Base-by-base conservation (phyloP, 306 rosid species). In the Acmispon strigosus region DNA sequence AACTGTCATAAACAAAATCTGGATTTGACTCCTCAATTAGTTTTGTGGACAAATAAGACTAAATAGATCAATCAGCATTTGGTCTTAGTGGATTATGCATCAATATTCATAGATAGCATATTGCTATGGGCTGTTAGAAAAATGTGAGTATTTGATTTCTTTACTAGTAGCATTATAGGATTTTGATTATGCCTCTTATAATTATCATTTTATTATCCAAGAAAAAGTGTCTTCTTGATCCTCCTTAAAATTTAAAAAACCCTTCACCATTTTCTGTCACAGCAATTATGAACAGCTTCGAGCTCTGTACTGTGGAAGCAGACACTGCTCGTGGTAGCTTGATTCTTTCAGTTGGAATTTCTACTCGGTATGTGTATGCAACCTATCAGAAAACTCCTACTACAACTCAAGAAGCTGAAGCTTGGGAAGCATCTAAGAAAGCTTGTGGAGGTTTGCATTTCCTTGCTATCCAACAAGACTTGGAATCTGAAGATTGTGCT, bases 401-500 rank as follows among this genome's bases (percentile, higher is more conserved):
- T 39, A 75, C 99, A 61, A 87, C 86, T 9, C 83, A 49, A 16
- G 99, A 94, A 84, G 92, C 97, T 10, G 96, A 91, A 77, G 97
- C 96, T 8, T 94, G 99, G 97, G 99, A 94, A 83, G 92, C 89
- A 58, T 95, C 99, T 36, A 94, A 91, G 88, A 91, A 91, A 78
- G 85, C 86, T 73, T 80, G 84, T 19, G 95, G 97, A 49, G 99
- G 99, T 29, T 83, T 94, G 76, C 99, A 94, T 83, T 94, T 94
- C 85, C 99, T 94, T 56, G 99, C 99, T 77, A 84, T 94, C 75
- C 97, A 94, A 62, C 88, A 85, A 24, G 87, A 89, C 79, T 86
- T 90, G 52, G 90, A 91, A 41, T 87, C 96, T 6, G 96, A 94
- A 81, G 87, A 87, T 24, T 89, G 96, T 77, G 79, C 79, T 82